Conservation (phyloP, 1,139 yeast genomes). For the Yamadazyma membranifaciens region DNA sequence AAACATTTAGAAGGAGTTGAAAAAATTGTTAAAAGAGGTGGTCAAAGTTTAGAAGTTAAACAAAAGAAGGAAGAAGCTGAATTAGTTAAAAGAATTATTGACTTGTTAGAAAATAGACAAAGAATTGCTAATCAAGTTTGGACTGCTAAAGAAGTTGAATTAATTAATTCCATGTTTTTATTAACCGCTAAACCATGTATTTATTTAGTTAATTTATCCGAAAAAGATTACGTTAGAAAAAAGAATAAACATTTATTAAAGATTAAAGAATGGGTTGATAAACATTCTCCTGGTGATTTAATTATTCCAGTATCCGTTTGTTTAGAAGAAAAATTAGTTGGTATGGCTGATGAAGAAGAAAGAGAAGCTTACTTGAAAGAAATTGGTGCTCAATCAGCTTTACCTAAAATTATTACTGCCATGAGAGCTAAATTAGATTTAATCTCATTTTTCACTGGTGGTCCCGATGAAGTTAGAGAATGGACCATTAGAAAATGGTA, state of each 20-base stretch:
- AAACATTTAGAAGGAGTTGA: constrained; percentile 87
- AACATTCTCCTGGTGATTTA: constrained; percentile 88
- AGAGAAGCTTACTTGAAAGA: constrained; percentile 86
- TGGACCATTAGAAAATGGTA: constrained; percentile 86
- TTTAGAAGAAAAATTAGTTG: constrained; percentile 89
- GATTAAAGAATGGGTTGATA: constrained; percentile 97
- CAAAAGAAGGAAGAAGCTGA: constrained; percentile 90
- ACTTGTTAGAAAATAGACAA: constrained; percentile 75
- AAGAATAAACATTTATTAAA: constrained; percentile 91
- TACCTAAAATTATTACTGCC: constrained; percentile 81
- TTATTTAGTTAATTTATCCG: constrained; percentile 90
- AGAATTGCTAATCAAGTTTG: constrained; percentile 91
- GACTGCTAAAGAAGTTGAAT: constrained; percentile 88
- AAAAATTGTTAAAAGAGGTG: constrained; percentile 89
- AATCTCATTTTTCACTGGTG: constrained; percentile 82
- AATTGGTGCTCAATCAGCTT: constrained; percentile 79
- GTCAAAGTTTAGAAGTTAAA: constrained; percentile 93
- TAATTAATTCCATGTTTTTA: constrained; percentile 81
- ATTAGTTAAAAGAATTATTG: constrained; percentile 73
- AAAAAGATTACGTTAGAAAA: constrained; percentile 92
- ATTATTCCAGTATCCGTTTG: constrained; percentile 93
- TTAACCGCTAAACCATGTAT: constrained; percentile 96
- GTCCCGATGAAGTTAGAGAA: constrained; percentile 84
- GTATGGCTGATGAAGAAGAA: constrained; percentile 87
- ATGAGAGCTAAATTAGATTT: constrained; percentile 84